Conservation (phyloP, 1,284 basidiomycete genomes). For the Malassezia sp. region DNA sequence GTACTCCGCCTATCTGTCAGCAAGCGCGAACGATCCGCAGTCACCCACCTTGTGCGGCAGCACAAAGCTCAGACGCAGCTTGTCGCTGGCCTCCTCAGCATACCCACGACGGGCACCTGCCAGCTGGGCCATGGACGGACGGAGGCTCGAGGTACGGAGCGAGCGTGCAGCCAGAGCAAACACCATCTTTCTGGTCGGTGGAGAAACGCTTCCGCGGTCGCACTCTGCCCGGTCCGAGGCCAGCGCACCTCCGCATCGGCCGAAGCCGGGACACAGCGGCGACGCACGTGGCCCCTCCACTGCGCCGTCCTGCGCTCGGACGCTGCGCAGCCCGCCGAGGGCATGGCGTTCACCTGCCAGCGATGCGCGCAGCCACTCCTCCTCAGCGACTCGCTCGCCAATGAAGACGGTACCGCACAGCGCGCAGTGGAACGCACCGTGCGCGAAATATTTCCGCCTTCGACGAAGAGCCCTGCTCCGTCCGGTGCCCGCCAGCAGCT, state of each 20-base stretch:
- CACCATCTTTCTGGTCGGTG: conserved; percentile 12
- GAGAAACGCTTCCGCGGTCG: conserved; percentile 1
- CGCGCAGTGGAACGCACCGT: too few species aligned
- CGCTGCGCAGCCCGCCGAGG: neutral
- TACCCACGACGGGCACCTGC: conserved; percentile 40
- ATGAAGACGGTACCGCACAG: too few species aligned
- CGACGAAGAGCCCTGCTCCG: too few species aligned
- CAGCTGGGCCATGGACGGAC: conserved; percentile 8
- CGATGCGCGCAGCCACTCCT: conserved; percentile 24
- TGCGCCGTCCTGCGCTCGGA: conserved; percentile 5
- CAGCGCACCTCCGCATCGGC: conserved; percentile 15
- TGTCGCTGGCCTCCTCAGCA: conserved; percentile 44
- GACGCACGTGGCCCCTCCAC: conserved; percentile 6
- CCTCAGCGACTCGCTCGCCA: neutral
- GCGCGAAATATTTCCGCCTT: too few species aligned
- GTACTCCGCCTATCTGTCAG: conserved; percentile 28
- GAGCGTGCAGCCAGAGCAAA: conserved; percentile 19
- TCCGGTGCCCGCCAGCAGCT: too few species aligned
- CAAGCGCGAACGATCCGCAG: neutral
- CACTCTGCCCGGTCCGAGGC: conserved; percentile 15
- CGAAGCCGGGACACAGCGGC: conserved; percentile 11
- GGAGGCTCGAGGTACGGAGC: conserved; percentile 12
- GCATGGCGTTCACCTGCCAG: conserved; percentile 34
- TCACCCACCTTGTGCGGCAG: conserved; percentile 27
- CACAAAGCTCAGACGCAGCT: conserved; percentile 44